These are phyloP conservation scores for Vaccinium darrowii DNA, from an alignment of 148 eudicot genomes.

Conservation along the genomic window DNA sequence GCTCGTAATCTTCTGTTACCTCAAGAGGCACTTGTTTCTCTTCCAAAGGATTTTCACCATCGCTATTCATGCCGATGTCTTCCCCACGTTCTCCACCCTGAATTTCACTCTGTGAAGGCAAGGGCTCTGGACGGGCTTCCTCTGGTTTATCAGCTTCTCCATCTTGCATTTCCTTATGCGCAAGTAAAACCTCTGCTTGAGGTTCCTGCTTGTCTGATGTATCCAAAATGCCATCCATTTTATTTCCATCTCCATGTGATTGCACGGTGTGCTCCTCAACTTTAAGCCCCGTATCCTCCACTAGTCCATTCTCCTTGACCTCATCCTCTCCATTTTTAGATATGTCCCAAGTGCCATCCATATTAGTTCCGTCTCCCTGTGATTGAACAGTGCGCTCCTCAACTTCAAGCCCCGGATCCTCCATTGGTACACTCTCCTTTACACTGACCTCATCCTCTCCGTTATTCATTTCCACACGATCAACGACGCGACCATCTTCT, in stretches of 20 bases:
- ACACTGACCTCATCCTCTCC: neutral
- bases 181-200: neutral
- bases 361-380: neutral
- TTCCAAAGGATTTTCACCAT: neutral
- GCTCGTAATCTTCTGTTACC: neutral
- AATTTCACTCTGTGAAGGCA: neutral
- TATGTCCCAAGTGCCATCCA: neutral
- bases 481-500: too few relatives aligned
- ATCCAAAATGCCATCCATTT: neutral
- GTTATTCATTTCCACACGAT: neutral
- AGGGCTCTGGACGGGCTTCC: neutral
- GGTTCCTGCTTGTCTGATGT: neutral
- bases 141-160: conserved; percentile 6
- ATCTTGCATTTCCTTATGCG: neutral
- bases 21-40: neutral
- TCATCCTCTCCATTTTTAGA: neutral
- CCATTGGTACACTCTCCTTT: neutral
- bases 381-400: neutral
- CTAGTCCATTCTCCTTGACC: neutral
- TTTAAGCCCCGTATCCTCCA: neutral
- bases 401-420: neutral
- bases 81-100: neutral
- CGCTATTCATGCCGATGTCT: neutral
- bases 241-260: neutral
- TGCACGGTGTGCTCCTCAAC: neutral